These are phyloP conservation scores for Chlamydomonas incerta DNA, from an alignment of 139 green algal genomes.

Conservation along the genomic window DNA sequence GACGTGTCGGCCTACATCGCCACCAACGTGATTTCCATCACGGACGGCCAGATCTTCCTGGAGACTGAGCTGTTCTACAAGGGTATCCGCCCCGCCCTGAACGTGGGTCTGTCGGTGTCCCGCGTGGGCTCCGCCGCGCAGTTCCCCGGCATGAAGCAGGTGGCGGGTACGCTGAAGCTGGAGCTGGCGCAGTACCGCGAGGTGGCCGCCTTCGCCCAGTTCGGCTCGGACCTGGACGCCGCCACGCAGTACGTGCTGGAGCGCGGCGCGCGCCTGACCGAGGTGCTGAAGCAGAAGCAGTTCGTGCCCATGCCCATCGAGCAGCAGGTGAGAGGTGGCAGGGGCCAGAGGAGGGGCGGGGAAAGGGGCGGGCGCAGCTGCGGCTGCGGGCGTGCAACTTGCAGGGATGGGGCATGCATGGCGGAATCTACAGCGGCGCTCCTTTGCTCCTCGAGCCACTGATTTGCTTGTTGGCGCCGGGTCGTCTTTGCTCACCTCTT, in stretches of 20 bases:
- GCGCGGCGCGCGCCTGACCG: constrained; percentile 86
- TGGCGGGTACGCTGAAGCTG: constrained; percentile 79
- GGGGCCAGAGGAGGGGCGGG: too few species aligned
- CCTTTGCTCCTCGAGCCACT: too few species aligned
- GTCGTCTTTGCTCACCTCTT: too few species aligned
- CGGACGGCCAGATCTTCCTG: constrained; percentile 93
- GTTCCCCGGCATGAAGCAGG: constrained; percentile 93
- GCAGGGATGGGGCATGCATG: too few species aligned
- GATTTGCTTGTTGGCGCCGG: too few species aligned
- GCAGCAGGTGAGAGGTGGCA: constrained; percentile 62
- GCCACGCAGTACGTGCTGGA: constrained; percentile 92
- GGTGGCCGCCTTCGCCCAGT: constrained; percentile 92
- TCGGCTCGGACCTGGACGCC: constrained; percentile 91
- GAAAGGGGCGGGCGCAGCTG: too few species aligned
- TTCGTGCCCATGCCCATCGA: constrained; percentile 90
- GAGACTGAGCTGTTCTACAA: constrained; percentile 94
- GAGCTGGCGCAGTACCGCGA: constrained; percentile 93
- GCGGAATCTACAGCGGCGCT: too few species aligned
- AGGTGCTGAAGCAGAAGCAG: constrained; percentile 94
- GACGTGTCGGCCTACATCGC: constrained; percentile 93
- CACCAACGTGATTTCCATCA: constrained; percentile 96
- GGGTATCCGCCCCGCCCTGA: constrained; percentile 90
- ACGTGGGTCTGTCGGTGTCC: constrained; percentile 89
- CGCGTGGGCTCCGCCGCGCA: constrained; percentile 90
- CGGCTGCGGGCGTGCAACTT: too few species aligned